Evolutionary conservation across 371 early-diverging fungal species (phyloP).

Genomic region (Rhizopus stolonifer): DNA sequence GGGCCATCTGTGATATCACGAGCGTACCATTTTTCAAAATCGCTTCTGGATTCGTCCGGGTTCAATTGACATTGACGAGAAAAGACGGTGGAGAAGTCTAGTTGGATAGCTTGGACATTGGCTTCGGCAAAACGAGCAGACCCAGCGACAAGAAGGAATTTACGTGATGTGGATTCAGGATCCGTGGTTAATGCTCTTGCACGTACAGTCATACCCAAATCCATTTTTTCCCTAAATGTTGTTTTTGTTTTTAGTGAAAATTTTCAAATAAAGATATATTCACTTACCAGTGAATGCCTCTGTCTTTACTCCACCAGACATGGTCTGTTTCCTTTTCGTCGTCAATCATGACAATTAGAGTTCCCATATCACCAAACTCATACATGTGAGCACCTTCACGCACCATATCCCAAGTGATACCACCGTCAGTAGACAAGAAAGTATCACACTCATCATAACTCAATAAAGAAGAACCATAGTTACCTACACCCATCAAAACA

Average conservation of each 20-base stretch:
- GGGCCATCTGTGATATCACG: slow-evolving; percentile 58
- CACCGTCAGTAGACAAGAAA: slow-evolving; percentile 84
- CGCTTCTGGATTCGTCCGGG: slow-evolving; percentile 50
- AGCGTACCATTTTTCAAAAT: slow-evolving; percentile 82
- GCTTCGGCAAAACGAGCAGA: slow-evolving; percentile 32
- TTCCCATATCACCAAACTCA: slow-evolving; percentile 88
- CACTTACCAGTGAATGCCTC: slow-evolving; percentile 77
- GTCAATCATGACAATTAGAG: slow-evolving; percentile 72
- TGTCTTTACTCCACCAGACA: slow-evolving; percentile 78
- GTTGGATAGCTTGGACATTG: slow-evolving; percentile 49
- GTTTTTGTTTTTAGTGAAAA: not conserved
- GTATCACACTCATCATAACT: slow-evolving; percentile 79
- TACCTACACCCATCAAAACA: slow-evolving; percentile 88
- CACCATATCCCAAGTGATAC: slow-evolving; percentile 80
- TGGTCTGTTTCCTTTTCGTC: slow-evolving; percentile 70
- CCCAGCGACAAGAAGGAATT: slow-evolving; percentile 53
- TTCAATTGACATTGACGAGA: slow-evolving; percentile 66
- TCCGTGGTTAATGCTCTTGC: slow-evolving; percentile 64
- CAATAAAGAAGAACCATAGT: slow-evolving; percentile 70
- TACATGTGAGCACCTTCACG: slow-evolving; percentile 84
- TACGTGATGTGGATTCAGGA: slow-evolving; percentile 63
- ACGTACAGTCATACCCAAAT: slow-evolving; percentile 52
- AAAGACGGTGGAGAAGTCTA: slow-evolving; percentile 72
- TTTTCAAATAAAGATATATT: not conserved
- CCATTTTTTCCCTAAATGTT: slow-evolving; percentile 29